Conservation (phyloP, 2,329 filamentous ascomycete species). For the Ceratocystis colombiana region DNA sequence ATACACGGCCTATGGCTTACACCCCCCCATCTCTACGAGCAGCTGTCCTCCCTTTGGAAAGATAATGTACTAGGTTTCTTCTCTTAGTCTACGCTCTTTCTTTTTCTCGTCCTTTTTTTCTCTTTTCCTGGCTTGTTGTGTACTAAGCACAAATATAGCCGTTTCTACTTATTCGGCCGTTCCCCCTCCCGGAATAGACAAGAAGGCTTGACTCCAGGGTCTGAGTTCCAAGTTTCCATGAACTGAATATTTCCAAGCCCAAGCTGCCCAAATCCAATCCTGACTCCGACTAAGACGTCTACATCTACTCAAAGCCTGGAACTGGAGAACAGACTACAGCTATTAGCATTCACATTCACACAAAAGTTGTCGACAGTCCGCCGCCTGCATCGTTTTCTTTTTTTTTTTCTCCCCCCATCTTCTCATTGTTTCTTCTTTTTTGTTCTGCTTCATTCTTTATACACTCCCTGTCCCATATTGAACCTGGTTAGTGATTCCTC, state of each 20-base stretch:
- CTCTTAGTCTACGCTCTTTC: constrained; percentile 6
- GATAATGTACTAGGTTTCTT: background rate
- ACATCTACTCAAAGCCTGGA: constrained; percentile 1
- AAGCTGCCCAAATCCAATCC: background rate
- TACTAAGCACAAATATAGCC: constrained; percentile 2
- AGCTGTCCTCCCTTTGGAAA: background rate
- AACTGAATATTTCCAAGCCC: constrained; percentile 2
- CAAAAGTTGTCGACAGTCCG: background rate
- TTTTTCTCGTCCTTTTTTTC: background rate
- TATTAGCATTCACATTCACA: constrained; percentile 14
- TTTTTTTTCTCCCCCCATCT: background rate
- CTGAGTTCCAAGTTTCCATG: constrained; percentile 8
- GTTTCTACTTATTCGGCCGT: constrained; percentile 16
- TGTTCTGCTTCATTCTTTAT: constrained; percentile 13
- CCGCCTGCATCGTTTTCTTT: background rate
- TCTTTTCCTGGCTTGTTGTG: background rate
- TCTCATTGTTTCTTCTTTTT: background rate
- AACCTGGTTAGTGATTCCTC: constrained; percentile 14
- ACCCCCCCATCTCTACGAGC: background rate
- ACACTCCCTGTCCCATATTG: constrained; percentile 8
- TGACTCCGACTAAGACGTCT: constrained; percentile 5
- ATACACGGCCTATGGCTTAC: background rate
- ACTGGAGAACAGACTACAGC: constrained; percentile 1
- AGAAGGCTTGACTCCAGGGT: constrained; percentile 11
- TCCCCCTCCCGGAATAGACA: constrained; percentile 16